These are phyloP conservation scores for Capsicum rhomboideum DNA, from an alignment of 257 asterid genomes.

Conservation along the genomic window DNA sequence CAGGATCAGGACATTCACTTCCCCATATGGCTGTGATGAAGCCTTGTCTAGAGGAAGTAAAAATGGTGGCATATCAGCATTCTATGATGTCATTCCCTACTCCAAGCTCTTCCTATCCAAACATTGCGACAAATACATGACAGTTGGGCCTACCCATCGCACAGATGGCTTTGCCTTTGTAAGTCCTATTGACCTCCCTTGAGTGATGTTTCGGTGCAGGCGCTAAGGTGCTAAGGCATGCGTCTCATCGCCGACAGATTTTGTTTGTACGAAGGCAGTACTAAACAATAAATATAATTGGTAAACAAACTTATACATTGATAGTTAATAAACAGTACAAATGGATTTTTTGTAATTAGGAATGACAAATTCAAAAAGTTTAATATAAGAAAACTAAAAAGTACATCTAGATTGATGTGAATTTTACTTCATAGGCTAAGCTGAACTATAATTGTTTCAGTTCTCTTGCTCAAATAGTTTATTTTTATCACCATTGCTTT, in stretches of 20 bases:
- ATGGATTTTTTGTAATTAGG: background rate
- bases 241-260: no score
- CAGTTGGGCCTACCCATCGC: conserved; percentile 2
- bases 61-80: conserved; percentile 6
- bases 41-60: background rate
- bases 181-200: background rate
- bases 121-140: background rate
- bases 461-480: background rate
- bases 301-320: background rate
- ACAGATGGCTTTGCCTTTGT: conserved; percentile 4
- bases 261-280: background rate
- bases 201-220: background rate
- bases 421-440: background rate
- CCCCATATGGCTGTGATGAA: background rate
- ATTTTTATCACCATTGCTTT: background rate
- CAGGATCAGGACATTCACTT: conserved; percentile 1
- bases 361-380: background rate
- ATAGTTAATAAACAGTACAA: background rate
- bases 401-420: background rate
- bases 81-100: conserved; percentile 3
- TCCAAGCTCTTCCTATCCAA: conserved; percentile 3
- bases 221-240: background rate
- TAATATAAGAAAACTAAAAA: background rate
- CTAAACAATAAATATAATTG: background rate
- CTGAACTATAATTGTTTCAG: background rate